phyloP scores from a whole-genome alignment of 2,329 filamentous ascomycete genomes.

The Ophiognomonia clavigignenti-juglandacearum region DNA sequence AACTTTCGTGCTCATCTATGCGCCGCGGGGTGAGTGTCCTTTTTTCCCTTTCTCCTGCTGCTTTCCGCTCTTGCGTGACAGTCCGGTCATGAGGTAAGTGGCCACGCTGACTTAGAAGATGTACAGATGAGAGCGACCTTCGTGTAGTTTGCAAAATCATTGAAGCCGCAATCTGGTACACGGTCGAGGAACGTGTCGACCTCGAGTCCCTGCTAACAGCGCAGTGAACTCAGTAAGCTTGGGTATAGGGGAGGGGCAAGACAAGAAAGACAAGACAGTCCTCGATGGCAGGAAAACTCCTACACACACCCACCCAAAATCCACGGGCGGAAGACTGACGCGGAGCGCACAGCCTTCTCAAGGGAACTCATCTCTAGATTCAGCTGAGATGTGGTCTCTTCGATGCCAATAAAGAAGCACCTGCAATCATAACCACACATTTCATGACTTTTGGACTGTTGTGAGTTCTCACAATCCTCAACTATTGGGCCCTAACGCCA shows the following conservation, averaged over 20 bases:
- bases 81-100: too few relatives aligned
- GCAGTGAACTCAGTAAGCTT: not conserved
- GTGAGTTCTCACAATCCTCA: constrained; percentile 15
- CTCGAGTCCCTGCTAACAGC: constrained; percentile 10
- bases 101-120: constrained; percentile 9
- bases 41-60: not conserved
- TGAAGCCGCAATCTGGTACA: constrained; percentile 68
- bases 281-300: not conserved
- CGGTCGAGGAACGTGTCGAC: constrained; percentile 24
- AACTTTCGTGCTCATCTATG: constrained; percentile 79
- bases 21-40: constrained; percentile 56
- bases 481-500: constrained; percentile 10
- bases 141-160: constrained; percentile 64
- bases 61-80: too few relatives aligned
- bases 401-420: not conserved
- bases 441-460: constrained; percentile 9
- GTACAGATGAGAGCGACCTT: constrained; percentile 58
- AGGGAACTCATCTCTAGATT: not conserved
- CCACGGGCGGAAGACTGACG: constrained; percentile 10
- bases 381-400: not conserved
- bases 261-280: not conserved
- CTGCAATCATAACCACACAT: not conserved
- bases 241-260: not conserved
- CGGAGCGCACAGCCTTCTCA: constrained; percentile 4
- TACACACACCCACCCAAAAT: not conserved